phyloP scores from a whole-genome alignment of 352 stramenopile genomes.

The Globisporangium mamillatum region DNA sequence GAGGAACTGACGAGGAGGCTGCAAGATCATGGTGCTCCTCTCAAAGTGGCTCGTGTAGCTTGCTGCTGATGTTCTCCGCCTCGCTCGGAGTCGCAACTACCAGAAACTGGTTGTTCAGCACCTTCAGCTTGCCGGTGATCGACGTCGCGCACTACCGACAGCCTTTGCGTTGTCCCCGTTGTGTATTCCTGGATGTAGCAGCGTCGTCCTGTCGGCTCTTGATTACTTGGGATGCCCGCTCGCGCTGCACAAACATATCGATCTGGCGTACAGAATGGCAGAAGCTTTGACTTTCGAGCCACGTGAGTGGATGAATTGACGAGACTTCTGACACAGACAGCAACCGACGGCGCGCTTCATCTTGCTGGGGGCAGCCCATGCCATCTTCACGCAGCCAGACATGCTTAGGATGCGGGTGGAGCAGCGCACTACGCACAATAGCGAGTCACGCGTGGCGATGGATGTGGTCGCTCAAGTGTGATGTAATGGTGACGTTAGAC shows the following conservation, averaged over 20 bases:
- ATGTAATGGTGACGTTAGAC: background rate
- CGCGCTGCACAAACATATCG: background rate
- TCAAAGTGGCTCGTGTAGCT: background rate
- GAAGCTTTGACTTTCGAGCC: background rate
- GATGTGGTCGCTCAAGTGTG: no score
- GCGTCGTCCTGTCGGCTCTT: background rate
- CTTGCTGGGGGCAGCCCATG: background rate
- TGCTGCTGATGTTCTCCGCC: background rate
- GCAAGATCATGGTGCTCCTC: background rate
- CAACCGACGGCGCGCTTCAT: background rate
- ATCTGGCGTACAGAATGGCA: background rate
- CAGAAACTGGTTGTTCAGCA: background rate
- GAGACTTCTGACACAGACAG: background rate
- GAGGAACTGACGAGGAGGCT: background rate
- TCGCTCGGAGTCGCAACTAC: background rate
- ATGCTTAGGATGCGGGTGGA: background rate
- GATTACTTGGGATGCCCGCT: background rate
- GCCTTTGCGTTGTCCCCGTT: background rate
- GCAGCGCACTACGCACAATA: background rate
- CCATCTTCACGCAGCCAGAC: background rate
- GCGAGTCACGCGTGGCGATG: background rate
- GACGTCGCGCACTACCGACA: background rate
- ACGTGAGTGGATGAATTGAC: background rate
- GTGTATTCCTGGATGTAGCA: background rate
- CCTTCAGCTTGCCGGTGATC: background rate